A percentile compares a stretch with the other conserved stretches of the same genome.
Conservation (phyloP, 2,329 filamentous ascomycete species). For the Fusarium sp. region DNA sequence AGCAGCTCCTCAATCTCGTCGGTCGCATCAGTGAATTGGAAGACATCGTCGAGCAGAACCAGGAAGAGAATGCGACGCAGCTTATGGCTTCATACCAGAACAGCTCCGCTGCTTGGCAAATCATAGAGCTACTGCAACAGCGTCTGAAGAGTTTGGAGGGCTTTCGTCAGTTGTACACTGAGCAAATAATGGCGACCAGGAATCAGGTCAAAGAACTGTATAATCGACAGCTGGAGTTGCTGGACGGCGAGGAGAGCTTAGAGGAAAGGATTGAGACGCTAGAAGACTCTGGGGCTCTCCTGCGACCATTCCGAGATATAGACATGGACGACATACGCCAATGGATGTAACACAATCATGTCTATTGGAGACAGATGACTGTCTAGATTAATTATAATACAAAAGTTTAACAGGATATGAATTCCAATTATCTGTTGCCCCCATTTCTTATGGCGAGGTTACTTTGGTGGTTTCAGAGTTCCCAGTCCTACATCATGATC, state of each 20-base stretch:
- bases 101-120: constrained; percentile 68
- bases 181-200: constrained; percentile 59
- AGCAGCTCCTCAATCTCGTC: constrained; percentile 58
- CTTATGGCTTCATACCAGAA: constrained; percentile 70
- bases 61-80: constrained; percentile 65
- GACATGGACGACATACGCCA: constrained; percentile 13
- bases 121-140: constrained; percentile 64
- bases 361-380: too few relatives aligned
- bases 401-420: too few relatives aligned
- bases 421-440: too few relatives aligned
- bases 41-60: constrained; percentile 68
- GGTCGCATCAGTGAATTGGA: constrained; percentile 66
- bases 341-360: too few relatives aligned
- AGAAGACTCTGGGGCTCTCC: constrained; percentile 49
- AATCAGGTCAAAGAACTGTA: constrained; percentile 62
- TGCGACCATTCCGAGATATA: constrained; percentile 45
- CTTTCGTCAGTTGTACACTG: constrained; percentile 58
- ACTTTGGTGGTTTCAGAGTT: too few relatives aligned
- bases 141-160: constrained; percentile 55
- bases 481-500: not conserved
- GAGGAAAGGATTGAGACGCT: constrained; percentile 70
- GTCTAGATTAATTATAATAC: too few relatives aligned
- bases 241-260: constrained; percentile 66
- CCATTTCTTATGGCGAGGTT: too few relatives aligned
- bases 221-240: constrained; percentile 65